phyloP scores from a whole-genome alignment of 805 yeast genomes.

The Wickerhamomyces sydowiorum region DNA sequence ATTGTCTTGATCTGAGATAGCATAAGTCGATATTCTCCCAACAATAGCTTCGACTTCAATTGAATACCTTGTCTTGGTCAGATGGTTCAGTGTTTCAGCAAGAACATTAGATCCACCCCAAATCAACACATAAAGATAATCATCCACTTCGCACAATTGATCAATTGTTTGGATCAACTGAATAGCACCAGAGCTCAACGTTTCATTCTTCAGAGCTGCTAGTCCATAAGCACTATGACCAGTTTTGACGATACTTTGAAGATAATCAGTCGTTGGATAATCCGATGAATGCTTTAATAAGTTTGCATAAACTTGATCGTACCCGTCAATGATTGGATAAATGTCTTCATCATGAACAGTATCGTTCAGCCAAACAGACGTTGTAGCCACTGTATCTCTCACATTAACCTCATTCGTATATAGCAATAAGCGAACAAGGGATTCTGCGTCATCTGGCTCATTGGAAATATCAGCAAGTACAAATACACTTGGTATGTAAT shows the following conservation, averaged over 20 bases:
- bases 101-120: conserved; percentile 29
- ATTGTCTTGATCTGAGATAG: conserved; percentile 29
- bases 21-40: conserved; percentile 18
- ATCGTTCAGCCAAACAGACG: conserved; percentile 27
- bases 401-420: conserved; percentile 25
- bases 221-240: conserved; percentile 25
- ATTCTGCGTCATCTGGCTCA: conserved; percentile 28
- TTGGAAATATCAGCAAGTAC: conserved; percentile 26
- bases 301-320: conserved; percentile 21
- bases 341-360: conserved; percentile 26
- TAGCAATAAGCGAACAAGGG: conserved; percentile 24
- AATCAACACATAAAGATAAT: conserved; percentile 17
- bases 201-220: conserved; percentile 10
- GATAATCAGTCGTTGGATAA: conserved; percentile 23
- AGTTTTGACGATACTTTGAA: conserved; percentile 19
- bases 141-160: conserved; percentile 6
- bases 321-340: conserved; percentile 26
- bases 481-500: conserved; percentile 23
- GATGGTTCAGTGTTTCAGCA: conserved; percentile 26
- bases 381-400: conserved; percentile 27
- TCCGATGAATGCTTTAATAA: conserved; percentile 21
- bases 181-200: conserved; percentile 21
- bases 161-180: conserved; percentile 21
- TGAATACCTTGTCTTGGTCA: conserved; percentile 12
- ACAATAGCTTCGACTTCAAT: conserved; percentile 12